Evolutionary conservation across 768 basidiomycete species (phyloP), one percentile per base, ranked within the genome.

Genomic region (Naganishia kalamii): DNA sequence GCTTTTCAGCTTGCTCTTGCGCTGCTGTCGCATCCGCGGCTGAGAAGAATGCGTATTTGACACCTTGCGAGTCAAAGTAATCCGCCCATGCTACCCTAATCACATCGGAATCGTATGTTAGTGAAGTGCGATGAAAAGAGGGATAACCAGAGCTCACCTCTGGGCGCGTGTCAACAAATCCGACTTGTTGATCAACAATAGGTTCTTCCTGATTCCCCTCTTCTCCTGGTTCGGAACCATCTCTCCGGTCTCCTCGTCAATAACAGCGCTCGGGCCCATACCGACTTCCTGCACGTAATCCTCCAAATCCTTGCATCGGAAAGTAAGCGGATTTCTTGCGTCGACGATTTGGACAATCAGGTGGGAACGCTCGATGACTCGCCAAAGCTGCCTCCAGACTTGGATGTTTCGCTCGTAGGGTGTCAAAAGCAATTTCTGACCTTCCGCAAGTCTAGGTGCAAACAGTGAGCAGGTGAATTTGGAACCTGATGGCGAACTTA

Each of bases 331-430:
- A 80, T 97, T 98, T 52, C 96, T 85, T 4, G 92, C 96, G 74
- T 99, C 96, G 54, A 98, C 92, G 63, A 99, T 99, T 80, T 99
- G 96, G 0, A 98, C 92, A 46, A 98, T 80, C 11, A 99, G 84
- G 72, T 98, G 93, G 1, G 96, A 97, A 35, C 96, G 85, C 78
- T 99, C 96, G 17, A 98, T 79, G 3, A 98, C 96, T 60, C 96
- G 85, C 96, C 96, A 99, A 11, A 68, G 46, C 30, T 68, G 66
- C 29, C 96, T 83, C 96, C 96, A 98, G 23, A 99, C 92, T 81
- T 98, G 93, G 32, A 99, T 80, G 73, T 99, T 99, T 57, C 96
- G 88, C 76, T 99, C 96, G 72, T 98, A 99, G 0, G 96, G 96
- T 0, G 96, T 99, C 5, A 99, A 80, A 17, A 99, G 84, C 30